phyloP scores from a whole-genome alignment of 345 rosid genomes.

The Eucalyptus erythrocorys region DNA sequence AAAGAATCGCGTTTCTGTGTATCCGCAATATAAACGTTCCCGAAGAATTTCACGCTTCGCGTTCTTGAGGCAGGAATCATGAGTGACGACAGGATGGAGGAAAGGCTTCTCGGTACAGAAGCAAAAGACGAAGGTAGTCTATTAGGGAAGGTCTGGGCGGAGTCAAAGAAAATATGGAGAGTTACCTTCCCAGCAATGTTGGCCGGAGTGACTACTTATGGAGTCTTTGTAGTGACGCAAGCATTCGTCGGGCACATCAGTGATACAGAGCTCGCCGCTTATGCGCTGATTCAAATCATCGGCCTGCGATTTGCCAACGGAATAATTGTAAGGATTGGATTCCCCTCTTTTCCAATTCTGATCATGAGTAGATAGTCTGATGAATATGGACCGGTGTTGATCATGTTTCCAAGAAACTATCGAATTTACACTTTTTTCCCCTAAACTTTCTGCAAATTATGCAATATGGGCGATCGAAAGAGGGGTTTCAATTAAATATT shows the following conservation, averaged over 20 bases:
- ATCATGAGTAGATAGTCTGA: neutral
- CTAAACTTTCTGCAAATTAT: neutral
- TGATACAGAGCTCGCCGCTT: neutral
- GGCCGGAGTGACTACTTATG: neutral
- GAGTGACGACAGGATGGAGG: neutral
- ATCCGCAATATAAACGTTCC: neutral
- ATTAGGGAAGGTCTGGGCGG: constrained; percentile 27
- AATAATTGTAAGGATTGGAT: neutral
- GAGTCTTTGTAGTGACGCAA: constrained; percentile 5
- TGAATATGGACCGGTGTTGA: neutral
- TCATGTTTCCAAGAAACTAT: neutral
- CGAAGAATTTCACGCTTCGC: neutral
- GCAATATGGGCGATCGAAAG: neutral
- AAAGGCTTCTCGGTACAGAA: constrained; percentile 1
- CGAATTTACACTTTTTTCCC: neutral
- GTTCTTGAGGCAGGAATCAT: neutral
- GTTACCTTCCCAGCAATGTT: constrained; percentile 7
- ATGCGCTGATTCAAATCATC: constrained; percentile 3
- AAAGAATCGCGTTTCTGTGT: neutral
- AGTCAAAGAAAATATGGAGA: constrained; percentile 12
- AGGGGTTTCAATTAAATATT: neutral
- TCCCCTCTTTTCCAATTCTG: neutral
- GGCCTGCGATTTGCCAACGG: constrained; percentile 1
- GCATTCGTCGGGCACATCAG: constrained; percentile 3
- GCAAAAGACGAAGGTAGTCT: neutral